Conservation (phyloP, 2,329 filamentous ascomycete genomes). For the Pseudocercospora pini-densiflorae region DNA sequence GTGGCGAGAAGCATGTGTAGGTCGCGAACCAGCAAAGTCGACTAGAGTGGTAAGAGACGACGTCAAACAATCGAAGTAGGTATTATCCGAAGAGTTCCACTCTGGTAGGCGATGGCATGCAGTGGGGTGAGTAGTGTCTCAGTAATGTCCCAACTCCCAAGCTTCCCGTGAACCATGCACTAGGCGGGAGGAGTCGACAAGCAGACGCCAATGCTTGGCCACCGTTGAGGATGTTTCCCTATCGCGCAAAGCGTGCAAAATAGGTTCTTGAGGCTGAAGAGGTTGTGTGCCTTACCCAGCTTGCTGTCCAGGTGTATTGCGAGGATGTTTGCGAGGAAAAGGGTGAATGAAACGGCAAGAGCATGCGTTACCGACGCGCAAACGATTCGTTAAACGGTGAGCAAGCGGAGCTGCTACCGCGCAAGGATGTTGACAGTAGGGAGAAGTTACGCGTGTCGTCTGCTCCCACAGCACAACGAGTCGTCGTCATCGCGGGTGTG, state of each 20-base stretch:
- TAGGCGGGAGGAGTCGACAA: background rate
- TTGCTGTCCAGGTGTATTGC: background rate
- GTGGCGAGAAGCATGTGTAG: conserved; percentile 2
- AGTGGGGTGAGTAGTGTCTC: conserved; percentile 1
- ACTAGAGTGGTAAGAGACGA: background rate
- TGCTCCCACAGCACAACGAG: background rate
- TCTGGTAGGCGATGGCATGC: background rate
- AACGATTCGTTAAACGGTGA: background rate
- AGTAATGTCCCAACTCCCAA: background rate
- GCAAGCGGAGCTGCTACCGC: background rate
- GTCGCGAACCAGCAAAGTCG: background rate
- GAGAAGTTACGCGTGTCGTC: conserved; percentile 1
- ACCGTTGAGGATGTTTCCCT: background rate
- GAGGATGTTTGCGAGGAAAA: background rate
- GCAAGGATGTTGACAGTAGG: background rate
- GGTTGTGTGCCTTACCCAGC: background rate
- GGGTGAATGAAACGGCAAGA: background rate
- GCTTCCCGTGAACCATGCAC: background rate
- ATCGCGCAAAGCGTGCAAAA: background rate
- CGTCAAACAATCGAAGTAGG: background rate
- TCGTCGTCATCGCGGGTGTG: conserved; percentile 1
- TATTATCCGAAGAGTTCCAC: background rate
- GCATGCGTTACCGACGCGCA: background rate
- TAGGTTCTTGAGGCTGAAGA: background rate
- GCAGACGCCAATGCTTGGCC: background rate